Evolutionary conservation across 208 protist species (phyloP), one percentile per base, ranked within the genome.

Genomic region (Crithidia expoeki): DNA sequence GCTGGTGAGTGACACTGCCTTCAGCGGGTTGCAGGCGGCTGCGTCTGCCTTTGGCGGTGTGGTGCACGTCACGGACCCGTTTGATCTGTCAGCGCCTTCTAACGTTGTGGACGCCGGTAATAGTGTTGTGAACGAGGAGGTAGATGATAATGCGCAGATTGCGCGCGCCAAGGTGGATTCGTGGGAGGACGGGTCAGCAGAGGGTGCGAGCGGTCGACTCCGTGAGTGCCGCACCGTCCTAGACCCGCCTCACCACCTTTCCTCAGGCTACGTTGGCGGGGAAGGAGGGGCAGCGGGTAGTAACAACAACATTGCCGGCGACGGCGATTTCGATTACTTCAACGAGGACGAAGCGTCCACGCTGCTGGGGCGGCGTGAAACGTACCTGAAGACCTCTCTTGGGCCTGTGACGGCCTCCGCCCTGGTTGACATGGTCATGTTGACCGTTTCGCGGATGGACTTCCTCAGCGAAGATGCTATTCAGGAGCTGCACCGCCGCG

Each of bases 361-460:
- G 27, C 72, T 80, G 28, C 34, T 72, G 21, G 72, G 68, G 1
- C 64, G 59, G 0, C 62, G 64, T 33, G 83, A 81, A 61, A 57
- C 73, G 12, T 59, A 86, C 32, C 62, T 89, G 38, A 72, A 80
- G 32, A 83, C 79, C 16, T 74, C 84, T 6, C 61, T 92, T 23
- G 89, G 86, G n/a, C 71, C 70, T n/a, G 71, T 90, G 12, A 77
- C 82, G 0, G 72, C 82, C 4, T 64, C 74, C 19, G 68, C 73
- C 6, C 67, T 94, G 19, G 84, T 87, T n/a, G 84, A 94, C 32
- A 92, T 92, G 84, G 86, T 94, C 53, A 79, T 94, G 58, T 58
- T 80, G 28, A 92, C 80, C 34, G 62, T 91, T 9, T 73, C 66
- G 23, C 64, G 63, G 58, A 76, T 92, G 63, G 72, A 85, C 52